Percentiles rank a stretch among this genome's conserved stretches.
These are phyloP conservation scores for Dioszegia hungarica DNA, from an alignment of 768 basidiomycete genomes.

Conservation along the genomic window DNA sequence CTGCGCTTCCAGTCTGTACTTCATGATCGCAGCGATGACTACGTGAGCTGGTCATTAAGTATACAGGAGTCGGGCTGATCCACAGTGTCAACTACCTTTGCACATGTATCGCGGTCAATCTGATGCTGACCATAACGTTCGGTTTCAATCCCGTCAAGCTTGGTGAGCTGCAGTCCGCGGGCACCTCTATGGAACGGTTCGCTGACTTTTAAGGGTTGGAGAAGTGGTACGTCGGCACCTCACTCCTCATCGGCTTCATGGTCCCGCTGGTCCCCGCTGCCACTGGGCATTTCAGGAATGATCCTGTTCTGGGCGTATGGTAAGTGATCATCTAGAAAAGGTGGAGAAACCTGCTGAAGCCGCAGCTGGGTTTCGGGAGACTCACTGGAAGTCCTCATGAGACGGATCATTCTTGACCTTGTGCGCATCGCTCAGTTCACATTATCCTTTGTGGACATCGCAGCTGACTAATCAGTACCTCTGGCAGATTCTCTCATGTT, in stretches of 20 bases:
- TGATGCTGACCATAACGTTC: constrained; percentile 31
- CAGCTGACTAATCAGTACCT: constrained; percentile 16
- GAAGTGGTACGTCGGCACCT: constrained; percentile 25
- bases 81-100: constrained; percentile 25
- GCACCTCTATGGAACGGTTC: background rate
- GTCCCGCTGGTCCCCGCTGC: constrained; percentile 21
- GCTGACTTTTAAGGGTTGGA: constrained; percentile 14
- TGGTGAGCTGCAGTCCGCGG: constrained; percentile 2
- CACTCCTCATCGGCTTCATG: constrained; percentile 13
- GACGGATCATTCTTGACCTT: constrained; percentile 6
- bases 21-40: constrained; percentile 14
- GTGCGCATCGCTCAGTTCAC: background rate
- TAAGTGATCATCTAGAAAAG: no score
- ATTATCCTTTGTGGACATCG: background rate
- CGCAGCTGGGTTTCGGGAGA: constrained; percentile 5
- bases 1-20: constrained; percentile 22
- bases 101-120: constrained; percentile 30
- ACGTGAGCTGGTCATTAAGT: constrained; percentile 7
- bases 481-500: constrained; percentile 22
- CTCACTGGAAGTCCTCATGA: background rate
- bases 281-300: constrained; percentile 19
- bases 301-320: constrained; percentile 16
- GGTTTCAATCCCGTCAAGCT: constrained; percentile 18
- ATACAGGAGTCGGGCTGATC: background rate
- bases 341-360: background rate